Evolutionary conservation across 2,329 filamentous ascomycete genomes (phyloP), one percentile per base, ranked within the genome.

Genomic region (Apiospora hydei): DNA sequence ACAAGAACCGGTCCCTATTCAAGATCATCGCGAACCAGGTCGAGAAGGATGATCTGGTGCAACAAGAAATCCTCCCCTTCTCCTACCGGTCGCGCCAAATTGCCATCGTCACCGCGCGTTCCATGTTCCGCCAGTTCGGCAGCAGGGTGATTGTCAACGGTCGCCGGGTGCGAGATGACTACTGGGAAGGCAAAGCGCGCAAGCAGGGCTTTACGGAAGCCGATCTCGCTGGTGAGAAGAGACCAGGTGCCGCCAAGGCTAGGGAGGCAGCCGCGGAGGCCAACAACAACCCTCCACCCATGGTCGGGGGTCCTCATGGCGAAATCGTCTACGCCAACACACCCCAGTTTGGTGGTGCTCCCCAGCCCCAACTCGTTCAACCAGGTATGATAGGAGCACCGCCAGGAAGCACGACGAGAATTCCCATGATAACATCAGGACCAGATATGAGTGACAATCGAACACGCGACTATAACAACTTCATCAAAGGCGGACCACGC

Each of bases 121-220:
- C 96, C 77, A 99, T 99, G 96, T 99, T 98, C 83, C 92, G 96
- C 61, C 96, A 99, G 82, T 99, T 99, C 82, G 96, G 96, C 68
- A 98, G 95, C 82, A 90, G 96, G 74, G 93, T 99, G 70, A 96
- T 99, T 75, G 91, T 93, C 47, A 94, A 95, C 78, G 96, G 96
- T 46, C 90, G 96, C 74, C 89, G 96, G 72, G 96, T 99, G 57
- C 92, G 96, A 69, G 96, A 99, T 83, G 96, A 99, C 81, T 99
- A 99, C 83, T 99, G 96, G 96, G 96, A 98, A 83, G 94, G 92
- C 79, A 98, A 98, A 83, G 96, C 96, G 10, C 89, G 93, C 67
- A 99, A 98, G 83, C 96, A 99, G 83, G 96, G 96, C 14, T 99
- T 99, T 80, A 99, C 96, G 0, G 96, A 99, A 81, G 95, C 97